Percentiles rank a stretch among this genome's conserved stretches.
Evolutionary conservation across 768 basidiomycete genomes (phyloP).

Genomic region (Calocybe gangraenosa): DNA sequence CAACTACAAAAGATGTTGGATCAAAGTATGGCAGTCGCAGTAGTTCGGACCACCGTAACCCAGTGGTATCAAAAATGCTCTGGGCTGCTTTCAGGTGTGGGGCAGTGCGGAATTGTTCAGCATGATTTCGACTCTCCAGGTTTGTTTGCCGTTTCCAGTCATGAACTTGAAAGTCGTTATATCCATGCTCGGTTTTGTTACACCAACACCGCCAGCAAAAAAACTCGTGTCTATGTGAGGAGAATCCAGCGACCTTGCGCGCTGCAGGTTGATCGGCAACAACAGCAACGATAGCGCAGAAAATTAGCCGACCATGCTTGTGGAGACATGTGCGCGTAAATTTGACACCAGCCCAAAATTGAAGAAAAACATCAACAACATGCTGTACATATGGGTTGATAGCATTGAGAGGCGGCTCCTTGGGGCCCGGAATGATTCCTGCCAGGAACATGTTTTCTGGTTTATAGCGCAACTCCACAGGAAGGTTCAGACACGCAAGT

Average conservation of each 20-base stretch:
- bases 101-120: constrained; percentile 16
- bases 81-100: constrained; percentile 6
- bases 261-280: constrained; percentile 26
- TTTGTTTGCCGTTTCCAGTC: constrained; percentile 15
- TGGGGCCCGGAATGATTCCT: constrained; percentile 31
- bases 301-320: constrained; percentile 3
- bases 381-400: constrained; percentile 24
- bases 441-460: constrained; percentile 31
- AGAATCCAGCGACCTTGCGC: constrained; percentile 22
- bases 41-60: constrained; percentile 27
- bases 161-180: constrained; percentile 8
- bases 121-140: constrained; percentile 1
- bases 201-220: constrained; percentile 11
- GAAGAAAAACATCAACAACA: constrained; percentile 22
- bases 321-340: constrained; percentile 7
- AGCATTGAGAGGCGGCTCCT: constrained; percentile 21
- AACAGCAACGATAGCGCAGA: constrained; percentile 14
- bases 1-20: constrained; percentile 17
- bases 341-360: constrained; percentile 11
- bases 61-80: constrained; percentile 14
- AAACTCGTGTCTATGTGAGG: constrained; percentile 3
- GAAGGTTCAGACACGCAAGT: constrained; percentile 33
- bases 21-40: constrained; percentile 27
- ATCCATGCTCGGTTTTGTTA: not conserved
- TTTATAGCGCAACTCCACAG: constrained; percentile 22